A percentile compares a stretch with the other conserved stretches of the same genome.
These are phyloP conservation scores for Xylaria polymorpha DNA, from an alignment of 2,329 filamentous ascomycete species.

Conservation along the genomic window DNA sequence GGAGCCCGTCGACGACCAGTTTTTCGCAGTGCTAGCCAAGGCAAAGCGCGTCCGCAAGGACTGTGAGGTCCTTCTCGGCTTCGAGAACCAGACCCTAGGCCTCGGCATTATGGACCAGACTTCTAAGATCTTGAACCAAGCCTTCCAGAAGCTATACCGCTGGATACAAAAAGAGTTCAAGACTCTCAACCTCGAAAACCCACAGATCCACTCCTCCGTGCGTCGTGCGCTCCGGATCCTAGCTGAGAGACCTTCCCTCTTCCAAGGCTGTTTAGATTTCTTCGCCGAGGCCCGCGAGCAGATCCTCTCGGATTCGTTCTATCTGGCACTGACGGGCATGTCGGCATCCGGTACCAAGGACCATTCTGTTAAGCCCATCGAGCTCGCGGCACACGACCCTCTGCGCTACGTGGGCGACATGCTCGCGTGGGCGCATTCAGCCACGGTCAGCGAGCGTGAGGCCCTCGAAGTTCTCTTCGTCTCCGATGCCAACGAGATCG, in stretches of 20 bases:
- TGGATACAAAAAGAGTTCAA: slow-evolving; percentile 97
- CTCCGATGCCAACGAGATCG: slow-evolving; percentile 88
- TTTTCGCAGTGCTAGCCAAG: slow-evolving; percentile 81
- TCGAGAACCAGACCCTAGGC: slow-evolving; percentile 88
- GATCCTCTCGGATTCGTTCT: slow-evolving; percentile 88
- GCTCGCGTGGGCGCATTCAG: slow-evolving; percentile 96
- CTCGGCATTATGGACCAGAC: slow-evolving; percentile 92
- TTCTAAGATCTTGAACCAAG: slow-evolving; percentile 85
- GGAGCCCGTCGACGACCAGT: slow-evolving; percentile 85
- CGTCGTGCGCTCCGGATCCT: slow-evolving; percentile 85
- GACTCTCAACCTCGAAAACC: slow-evolving; percentile 90
- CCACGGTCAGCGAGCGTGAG: slow-evolving; percentile 92
- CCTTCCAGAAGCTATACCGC: slow-evolving; percentile 94
- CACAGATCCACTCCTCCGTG: slow-evolving; percentile 88
- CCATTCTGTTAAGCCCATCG: slow-evolving; percentile 83
- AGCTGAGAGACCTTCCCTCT: slow-evolving; percentile 87
- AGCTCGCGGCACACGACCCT: slow-evolving; percentile 91
- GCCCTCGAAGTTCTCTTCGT: slow-evolving; percentile 92
- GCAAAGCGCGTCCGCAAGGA: slow-evolving; percentile 90
- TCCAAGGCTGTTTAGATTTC: slow-evolving; percentile 92
- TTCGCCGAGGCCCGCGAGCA: slow-evolving; percentile 92
- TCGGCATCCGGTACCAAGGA: slow-evolving; percentile 68
- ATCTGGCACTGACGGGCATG: slow-evolving; percentile 83
- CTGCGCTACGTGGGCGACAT: slow-evolving; percentile 95
- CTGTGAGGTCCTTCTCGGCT: slow-evolving; percentile 87